A percentile compares a stretch with the other conserved stretches of the same genome.
These are phyloP conservation scores for Phyllosticta paracitricarpa DNA, from an alignment of 2,329 filamentous ascomycete genomes.

Conservation along the genomic window DNA sequence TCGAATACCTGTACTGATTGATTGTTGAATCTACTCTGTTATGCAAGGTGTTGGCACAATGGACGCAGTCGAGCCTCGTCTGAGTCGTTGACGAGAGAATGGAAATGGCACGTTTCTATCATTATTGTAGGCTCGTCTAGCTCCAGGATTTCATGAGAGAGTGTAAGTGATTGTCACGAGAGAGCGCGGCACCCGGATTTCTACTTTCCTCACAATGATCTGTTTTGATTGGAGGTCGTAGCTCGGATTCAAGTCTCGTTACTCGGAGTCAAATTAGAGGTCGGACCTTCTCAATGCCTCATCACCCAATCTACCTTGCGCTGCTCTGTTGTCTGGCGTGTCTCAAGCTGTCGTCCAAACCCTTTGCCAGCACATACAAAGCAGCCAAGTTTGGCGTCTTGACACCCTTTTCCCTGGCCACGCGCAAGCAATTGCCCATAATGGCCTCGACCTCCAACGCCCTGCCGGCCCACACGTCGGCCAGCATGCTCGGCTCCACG, in stretches of 20 bases:
- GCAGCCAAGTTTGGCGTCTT: constrained; percentile 33
- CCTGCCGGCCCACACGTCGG: constrained; percentile 33
- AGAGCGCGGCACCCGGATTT: no score
- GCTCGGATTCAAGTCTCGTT: background rate
- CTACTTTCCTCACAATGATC: background rate
- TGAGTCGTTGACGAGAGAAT: no score
- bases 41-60: no score
- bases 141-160: no score
- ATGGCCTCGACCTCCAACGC: constrained; percentile 43
- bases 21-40: no score
- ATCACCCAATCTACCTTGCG: background rate
- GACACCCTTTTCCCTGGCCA: constrained; percentile 32
- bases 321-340: background rate
- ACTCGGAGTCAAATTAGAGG: background rate
- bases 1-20: no score
- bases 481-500: constrained; percentile 41
- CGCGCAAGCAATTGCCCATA: constrained; percentile 35
- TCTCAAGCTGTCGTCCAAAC: constrained; percentile 26
- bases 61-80: no score
- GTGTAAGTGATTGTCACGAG: no score
- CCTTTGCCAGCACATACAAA: constrained; percentile 37
- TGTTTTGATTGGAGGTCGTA: background rate
- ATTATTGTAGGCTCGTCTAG: no score
- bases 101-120: no score
- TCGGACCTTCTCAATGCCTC: background rate